phyloP scores from a whole-genome alignment of 2,329 filamentous ascomycete genomes.

The Phaeophleospora eucalypticola region DNA sequence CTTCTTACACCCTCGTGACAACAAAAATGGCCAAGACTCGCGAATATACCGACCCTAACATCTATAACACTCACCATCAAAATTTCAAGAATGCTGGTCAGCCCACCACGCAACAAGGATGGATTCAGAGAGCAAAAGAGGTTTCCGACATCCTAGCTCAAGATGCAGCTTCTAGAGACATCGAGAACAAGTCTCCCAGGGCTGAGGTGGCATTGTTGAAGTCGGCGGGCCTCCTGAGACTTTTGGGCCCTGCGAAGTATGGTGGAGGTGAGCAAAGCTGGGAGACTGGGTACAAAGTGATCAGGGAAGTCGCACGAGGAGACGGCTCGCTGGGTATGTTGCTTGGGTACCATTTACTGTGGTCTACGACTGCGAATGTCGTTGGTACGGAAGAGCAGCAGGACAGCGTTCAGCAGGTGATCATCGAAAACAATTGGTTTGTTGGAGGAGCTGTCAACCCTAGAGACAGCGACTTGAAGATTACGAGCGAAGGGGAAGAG shows the following conservation, averaged over 20 bases:
- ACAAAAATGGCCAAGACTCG: conserved; percentile 15
- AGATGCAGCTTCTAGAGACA: conserved; percentile 48
- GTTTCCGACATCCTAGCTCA: conserved; percentile 48
- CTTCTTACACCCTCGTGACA: too few relatives aligned
- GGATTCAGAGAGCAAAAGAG: conserved; percentile 47
- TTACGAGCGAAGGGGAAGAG: conserved; percentile 51
- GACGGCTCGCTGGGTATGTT: conserved; percentile 65
- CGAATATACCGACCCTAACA: conserved; percentile 24
- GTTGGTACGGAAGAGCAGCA: conserved; percentile 59
- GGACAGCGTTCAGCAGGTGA: conserved; percentile 53
- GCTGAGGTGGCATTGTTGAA: conserved; percentile 53
- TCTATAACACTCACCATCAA: conserved; percentile 25
- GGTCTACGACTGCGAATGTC: conserved; percentile 58
- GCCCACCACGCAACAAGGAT: conserved; percentile 41
- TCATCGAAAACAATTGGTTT: conserved; percentile 62
- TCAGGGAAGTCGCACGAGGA: conserved; percentile 60
- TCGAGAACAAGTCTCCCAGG: conserved; percentile 50
- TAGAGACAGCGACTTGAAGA: conserved; percentile 58
- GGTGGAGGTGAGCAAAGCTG: conserved; percentile 53
- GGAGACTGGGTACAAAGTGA: conserved; percentile 55
- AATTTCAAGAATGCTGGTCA: conserved; percentile 25
- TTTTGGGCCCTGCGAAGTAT: conserved; percentile 48
- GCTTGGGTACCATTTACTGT: conserved; percentile 61
- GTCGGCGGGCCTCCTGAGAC: conserved; percentile 47
- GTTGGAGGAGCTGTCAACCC: conserved; percentile 63